Evolutionary conservation across 2,329 filamentous ascomycete genomes (phyloP).

Genomic region (Diplodia scrobiculata): DNA sequence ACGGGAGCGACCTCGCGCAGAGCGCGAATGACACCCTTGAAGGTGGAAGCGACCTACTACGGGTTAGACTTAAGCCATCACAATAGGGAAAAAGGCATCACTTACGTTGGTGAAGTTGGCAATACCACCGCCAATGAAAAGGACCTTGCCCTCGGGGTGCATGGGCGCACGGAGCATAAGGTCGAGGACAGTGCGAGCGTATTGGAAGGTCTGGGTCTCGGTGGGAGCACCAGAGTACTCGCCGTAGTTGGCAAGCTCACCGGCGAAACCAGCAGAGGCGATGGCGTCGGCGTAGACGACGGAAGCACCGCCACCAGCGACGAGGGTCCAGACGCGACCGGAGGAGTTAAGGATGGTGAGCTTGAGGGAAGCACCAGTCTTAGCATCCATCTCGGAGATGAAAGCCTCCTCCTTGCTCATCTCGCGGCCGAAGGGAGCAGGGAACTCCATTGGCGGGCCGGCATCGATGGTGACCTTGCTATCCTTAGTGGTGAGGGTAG

Average conservation of each 20-base stretch:
- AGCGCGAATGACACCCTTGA: constrained; percentile 99
- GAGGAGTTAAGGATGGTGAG: constrained; percentile 90
- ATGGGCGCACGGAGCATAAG: constrained; percentile 91
- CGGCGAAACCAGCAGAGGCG: constrained; percentile 90
- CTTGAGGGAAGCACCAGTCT: constrained; percentile 98
- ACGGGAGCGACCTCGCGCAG: constrained; percentile 84
- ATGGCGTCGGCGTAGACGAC: constrained; percentile 99
- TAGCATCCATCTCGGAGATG: constrained; percentile 97
- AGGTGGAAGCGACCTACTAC: constrained; percentile 76
- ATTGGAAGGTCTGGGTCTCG: constrained; percentile 99
- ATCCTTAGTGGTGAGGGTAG: constrained; percentile 61
- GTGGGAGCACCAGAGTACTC: constrained; percentile 99
- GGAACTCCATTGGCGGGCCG: constrained; percentile 98
- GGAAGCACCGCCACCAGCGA: constrained; percentile 98
- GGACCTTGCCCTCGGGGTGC: constrained; percentile 88
- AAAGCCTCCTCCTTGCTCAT: constrained; percentile 98
- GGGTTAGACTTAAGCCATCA: constrained; percentile 28
- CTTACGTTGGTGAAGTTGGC: constrained; percentile 98
- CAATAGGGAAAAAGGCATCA: constrained; percentile 16
- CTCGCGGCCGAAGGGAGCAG: constrained; percentile 97
- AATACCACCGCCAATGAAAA: constrained; percentile 99
- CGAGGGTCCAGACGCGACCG: constrained; percentile 96
- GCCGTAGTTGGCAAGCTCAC: constrained; percentile 98
- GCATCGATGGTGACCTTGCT: constrained; percentile 91
- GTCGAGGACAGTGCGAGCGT: constrained; percentile 93